Base-by-base conservation (phyloP, 495 filamentous ascomycete species). In the Annulohypoxylon maeteangense region DNA sequence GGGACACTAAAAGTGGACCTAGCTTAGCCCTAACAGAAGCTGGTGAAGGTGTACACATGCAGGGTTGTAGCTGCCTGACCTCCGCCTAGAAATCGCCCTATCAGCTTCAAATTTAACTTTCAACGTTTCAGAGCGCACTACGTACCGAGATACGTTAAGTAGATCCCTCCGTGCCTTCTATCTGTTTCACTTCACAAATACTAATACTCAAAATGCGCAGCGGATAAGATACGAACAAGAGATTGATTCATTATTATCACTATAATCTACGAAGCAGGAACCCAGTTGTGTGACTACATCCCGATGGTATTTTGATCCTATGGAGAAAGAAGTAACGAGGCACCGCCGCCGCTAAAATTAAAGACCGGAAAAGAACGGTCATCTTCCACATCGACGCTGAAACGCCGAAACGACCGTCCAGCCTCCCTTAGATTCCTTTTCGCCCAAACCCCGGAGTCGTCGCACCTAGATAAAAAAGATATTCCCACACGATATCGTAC, bases 401-500 rank as follows among this genome's bases (percentile, higher is more conserved):
- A 68, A 70, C 65, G 66, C 70, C 65, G 54, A 65, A 58, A 68
- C 45, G 40, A 59, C 64, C 58, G 14, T 44, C 62, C 58, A 23
- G 32, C n/a, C 50, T 54, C 27, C 27, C 58, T 29, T 5, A 22
- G 44, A 57, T 23, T 32, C 58, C 34, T 56, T 72, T 72, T 67
- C 62, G 45, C 61, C 66, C 31, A 32, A 44, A 62, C 47, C 23
- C 67, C 50, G 29, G 14, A 7, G 1, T 31, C 23, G 2, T 59
- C 40, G 23, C 27, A n/a, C 36, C 36, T 12, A 40, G 1, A 40
- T 40, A 40, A 12, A 40, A 40, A 14, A 29, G 25, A 23, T 65
- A 70, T 40, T 70, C 44, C 67, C 67, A 40, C 36, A 74, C 56
- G 61, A 18, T 63, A 74, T 70, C 66, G 59, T 70, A 69, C 71